Conservation (phyloP, 495 filamentous ascomycete species). For the Trichoderma asperelloides region DNA sequence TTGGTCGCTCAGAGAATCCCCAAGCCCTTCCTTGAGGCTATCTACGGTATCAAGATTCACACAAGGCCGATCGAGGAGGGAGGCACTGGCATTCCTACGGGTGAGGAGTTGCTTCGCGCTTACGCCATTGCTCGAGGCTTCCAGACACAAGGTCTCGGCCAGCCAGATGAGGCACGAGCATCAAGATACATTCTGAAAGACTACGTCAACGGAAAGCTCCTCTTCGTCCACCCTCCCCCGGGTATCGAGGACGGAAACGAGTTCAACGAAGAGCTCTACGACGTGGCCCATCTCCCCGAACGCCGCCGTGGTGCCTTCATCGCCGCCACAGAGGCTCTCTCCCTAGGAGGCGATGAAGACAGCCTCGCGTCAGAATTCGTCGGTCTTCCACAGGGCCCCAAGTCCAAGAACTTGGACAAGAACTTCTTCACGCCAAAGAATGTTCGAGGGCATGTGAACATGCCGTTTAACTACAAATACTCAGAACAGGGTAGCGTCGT, state of each 20-base stretch:
- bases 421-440: conserved; percentile 70
- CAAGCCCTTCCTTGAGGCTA: conserved; percentile 77
- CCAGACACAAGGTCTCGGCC: conserved; percentile 74
- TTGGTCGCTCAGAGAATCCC: conserved; percentile 89
- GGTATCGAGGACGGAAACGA: conserved; percentile 57
- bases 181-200: conserved; percentile 90
- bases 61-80: conserved; percentile 85
- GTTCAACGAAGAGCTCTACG: conserved; percentile 89
- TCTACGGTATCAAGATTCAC: conserved; percentile 86
- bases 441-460: conserved; percentile 55
- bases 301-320: conserved; percentile 56
- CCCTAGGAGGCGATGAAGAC: conserved; percentile 32
- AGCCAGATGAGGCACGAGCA: conserved; percentile 88
- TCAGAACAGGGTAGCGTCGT: conserved; percentile 60
- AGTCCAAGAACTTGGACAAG: conserved; percentile 70
- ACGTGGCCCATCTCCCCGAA: conserved; percentile 63
- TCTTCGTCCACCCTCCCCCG: conserved; percentile 86
- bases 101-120: conserved; percentile 74
- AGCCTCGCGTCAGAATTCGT: conserved; percentile 39
- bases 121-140: conserved; percentile 88
- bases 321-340: conserved; percentile 33
- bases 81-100: conserved; percentile 80
- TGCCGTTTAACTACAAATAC: conserved; percentile 82
- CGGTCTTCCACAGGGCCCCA: conserved; percentile 45
- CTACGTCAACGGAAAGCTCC: conserved; percentile 91